These are phyloP conservation scores for Pulveroboletus sp. DNA, from an alignment of 768 basidiomycete species.

Conservation along the genomic window DNA sequence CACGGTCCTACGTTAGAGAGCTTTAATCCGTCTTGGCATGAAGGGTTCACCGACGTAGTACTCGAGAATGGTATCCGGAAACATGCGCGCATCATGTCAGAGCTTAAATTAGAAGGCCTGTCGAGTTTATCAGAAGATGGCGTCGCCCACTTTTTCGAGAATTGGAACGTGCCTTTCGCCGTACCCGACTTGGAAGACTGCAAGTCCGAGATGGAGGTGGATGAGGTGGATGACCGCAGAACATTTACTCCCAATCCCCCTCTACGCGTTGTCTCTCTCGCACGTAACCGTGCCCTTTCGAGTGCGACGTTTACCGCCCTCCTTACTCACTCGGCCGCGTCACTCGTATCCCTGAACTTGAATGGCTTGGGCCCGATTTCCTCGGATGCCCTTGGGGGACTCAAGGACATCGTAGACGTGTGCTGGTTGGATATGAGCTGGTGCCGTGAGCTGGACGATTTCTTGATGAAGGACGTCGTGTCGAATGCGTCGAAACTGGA, in stretches of 20 bases:
- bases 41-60: conserved; percentile 53
- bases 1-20: conserved; percentile 53
- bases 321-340: conserved; percentile 60
- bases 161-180: conserved; percentile 37
- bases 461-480: conserved; percentile 66
- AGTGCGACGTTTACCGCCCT: conserved; percentile 54
- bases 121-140: conserved; percentile 66
- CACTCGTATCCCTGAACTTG: conserved; percentile 59
- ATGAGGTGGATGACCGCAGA: neutral
- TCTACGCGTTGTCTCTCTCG: conserved; percentile 51
- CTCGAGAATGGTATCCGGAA: conserved; percentile 56
- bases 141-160: conserved; percentile 61
- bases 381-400: conserved; percentile 40
- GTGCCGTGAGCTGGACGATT: conserved; percentile 81
- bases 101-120: conserved; percentile 52
- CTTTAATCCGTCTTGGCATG: conserved; percentile 71
- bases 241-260: conserved; percentile 36
- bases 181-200: conserved; percentile 7
- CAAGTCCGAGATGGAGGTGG: conserved; percentile 19
- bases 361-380: conserved; percentile 71
- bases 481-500: conserved; percentile 38
- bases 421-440: conserved; percentile 74
- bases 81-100: conserved; percentile 42
- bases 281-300: conserved; percentile 55
- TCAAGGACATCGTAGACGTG: conserved; percentile 39